Evolutionary conservation across 1,139 yeast genomes (phyloP), one percentile per base, ranked within the genome.

Genomic region (Suhomyces panamericanus): DNA sequence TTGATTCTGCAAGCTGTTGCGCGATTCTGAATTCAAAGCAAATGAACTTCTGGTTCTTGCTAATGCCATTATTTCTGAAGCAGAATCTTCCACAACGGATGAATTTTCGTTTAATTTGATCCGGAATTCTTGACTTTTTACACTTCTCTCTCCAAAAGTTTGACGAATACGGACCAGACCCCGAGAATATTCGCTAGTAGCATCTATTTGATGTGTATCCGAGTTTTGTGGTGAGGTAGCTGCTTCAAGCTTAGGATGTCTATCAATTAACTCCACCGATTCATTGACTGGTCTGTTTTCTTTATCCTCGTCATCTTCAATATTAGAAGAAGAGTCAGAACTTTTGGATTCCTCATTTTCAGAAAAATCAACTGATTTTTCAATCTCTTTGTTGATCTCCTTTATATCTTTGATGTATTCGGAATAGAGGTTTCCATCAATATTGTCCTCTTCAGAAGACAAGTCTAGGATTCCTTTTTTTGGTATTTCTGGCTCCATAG

Each of bases 321-420:
- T 10, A 8, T 4, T 11, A 6, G 29, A 26, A 6, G 29, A 26
- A 26, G 29, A 12, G 6, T 26, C 6, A 8, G 12, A 3, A 26
- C 12, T 12, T 10, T 26, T 12, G n/a, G 29, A 26, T 8, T 10
- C 6, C 37, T 42, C 41, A 15, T 38, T 30, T 13, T 38, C 42
- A 12, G 41, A 39, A 15, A 39, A 34, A 7, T 40, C 50, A 51
- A 53, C 51, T 7, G 56, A 50, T 32, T 47, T 50, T 53, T 49
- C 54, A 2, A 58, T 43, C 24, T 54, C 58, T 7, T 48, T 50
- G 35, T 55, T 53, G 13, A 58, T 54, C 12, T 49, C 49, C 32
- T 52, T 48, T 38, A 58, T 57, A 41, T 58, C 63, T 17, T 51
- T 47, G 27, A 60, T 53, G 32, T 57, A 58, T 16, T 54, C 55